A percentile compares a stretch with the other conserved stretches of the same genome.
phyloP scores from a whole-genome alignment of 148 eudicot genomes.

The Rheum nobile region DNA sequence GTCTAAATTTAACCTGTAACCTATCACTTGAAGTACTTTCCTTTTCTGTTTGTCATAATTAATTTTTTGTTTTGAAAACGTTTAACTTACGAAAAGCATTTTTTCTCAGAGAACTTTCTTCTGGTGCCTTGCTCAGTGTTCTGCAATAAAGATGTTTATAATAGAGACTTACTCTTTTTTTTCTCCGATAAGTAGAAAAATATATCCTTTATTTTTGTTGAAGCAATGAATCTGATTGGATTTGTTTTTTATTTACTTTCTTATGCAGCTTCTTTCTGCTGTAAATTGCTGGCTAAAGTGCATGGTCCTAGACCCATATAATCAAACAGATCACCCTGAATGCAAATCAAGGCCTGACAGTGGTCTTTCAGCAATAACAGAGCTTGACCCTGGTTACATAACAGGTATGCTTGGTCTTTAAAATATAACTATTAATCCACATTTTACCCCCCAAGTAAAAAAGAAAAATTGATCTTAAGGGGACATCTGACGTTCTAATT shows the following conservation, averaged over 20 bases:
- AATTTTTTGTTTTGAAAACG: background rate
- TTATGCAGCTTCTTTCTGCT: slow-evolving; percentile 78
- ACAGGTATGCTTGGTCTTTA: slow-evolving; percentile 42
- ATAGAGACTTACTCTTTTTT: background rate
- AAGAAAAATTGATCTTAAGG: no score
- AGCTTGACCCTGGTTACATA: slow-evolving; percentile 94
- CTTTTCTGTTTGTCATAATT: background rate
- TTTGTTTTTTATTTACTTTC: background rate
- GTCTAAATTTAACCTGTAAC: background rate
- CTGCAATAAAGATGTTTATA: background rate
- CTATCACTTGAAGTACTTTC: background rate
- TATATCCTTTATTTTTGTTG: background rate
- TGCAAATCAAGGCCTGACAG: slow-evolving; percentile 99
- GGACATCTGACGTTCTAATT: no score
- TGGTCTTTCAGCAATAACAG: slow-evolving; percentile 96
- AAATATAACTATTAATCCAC: background rate
- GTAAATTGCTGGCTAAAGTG: slow-evolving; percentile 99
- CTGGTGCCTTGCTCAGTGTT: background rate
- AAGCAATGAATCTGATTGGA: background rate
- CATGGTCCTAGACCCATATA: slow-evolving; percentile 78
- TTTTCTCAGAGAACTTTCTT: background rate
- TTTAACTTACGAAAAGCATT: background rate
- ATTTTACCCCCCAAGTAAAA: no score
- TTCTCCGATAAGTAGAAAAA: background rate
- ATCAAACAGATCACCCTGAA: slow-evolving; percentile 87